A percentile compares a stretch with the other conserved stretches of the same genome.
These are phyloP conservation scores for Fusarium pininemorale DNA, from an alignment of 2,329 filamentous ascomycete genomes.

Conservation along the genomic window DNA sequence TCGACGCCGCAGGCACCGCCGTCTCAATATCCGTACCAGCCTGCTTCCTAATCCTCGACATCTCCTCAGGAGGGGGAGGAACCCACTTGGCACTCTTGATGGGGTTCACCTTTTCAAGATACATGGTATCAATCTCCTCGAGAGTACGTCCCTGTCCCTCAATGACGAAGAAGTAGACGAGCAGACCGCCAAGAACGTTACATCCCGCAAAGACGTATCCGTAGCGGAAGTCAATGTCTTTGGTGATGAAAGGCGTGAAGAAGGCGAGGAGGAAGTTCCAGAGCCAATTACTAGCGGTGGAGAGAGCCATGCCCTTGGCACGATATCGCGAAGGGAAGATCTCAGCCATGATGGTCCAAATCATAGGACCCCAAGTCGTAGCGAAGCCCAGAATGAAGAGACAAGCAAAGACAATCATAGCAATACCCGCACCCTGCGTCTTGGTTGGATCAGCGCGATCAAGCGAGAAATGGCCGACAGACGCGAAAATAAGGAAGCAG, in stretches of 20 bases:
- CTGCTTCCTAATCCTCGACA: slow-evolving; percentile 52
- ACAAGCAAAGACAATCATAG: slow-evolving; percentile 70
- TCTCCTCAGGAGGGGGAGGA: slow-evolving; percentile 54
- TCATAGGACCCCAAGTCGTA: slow-evolving; percentile 72
- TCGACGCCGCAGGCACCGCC: neutral
- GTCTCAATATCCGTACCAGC: slow-evolving; percentile 53
- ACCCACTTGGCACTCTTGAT: slow-evolving; percentile 68
- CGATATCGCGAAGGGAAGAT: slow-evolving; percentile 72
- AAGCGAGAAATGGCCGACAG: slow-evolving; percentile 60
- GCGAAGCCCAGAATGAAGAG: slow-evolving; percentile 73
- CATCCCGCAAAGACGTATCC: slow-evolving; percentile 81
- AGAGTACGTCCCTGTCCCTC: slow-evolving; percentile 77
- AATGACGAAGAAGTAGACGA: slow-evolving; percentile 82
- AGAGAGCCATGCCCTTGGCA: slow-evolving; percentile 67
- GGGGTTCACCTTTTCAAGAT: slow-evolving; percentile 70
- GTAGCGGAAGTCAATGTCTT: slow-evolving; percentile 75
- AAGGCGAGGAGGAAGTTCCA: slow-evolving; percentile 82
- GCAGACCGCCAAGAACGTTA: slow-evolving; percentile 68
- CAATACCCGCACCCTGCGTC: slow-evolving; percentile 60
- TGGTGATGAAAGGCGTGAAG: slow-evolving; percentile 82
- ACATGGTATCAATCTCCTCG: slow-evolving; percentile 85
- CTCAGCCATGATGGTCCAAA: slow-evolving; percentile 72
- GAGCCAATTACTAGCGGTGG: slow-evolving; percentile 71
- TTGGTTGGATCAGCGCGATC: slow-evolving; percentile 46
- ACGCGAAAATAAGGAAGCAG: slow-evolving; percentile 69